These are phyloP conservation scores for Beauveria medogensis DNA, from an alignment of 2,329 filamentous ascomycete genomes.

Conservation along the genomic window DNA sequence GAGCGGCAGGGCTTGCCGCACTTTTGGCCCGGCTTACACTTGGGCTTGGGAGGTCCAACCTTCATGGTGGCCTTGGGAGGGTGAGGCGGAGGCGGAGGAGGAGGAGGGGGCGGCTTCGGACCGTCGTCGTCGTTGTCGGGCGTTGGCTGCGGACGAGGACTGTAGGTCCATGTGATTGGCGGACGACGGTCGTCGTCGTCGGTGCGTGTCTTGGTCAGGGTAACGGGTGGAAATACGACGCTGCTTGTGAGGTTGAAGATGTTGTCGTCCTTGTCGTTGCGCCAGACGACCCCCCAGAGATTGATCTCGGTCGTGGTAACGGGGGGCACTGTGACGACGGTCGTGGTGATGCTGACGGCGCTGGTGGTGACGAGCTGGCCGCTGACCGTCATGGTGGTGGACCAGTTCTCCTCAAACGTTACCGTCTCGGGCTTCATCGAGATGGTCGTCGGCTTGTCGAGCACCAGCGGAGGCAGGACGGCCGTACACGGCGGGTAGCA, in stretches of 20 bases:
- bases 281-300: background rate
- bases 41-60: background rate
- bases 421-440: background rate
- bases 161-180: background rate
- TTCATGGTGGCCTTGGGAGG: background rate
- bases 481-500: background rate
- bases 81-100: background rate
- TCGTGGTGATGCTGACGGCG: background rate
- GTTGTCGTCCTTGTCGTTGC: background rate
- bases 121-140: background rate
- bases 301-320: background rate
- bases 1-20: background rate
- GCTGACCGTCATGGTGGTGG: background rate
- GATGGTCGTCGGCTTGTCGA: background rate
- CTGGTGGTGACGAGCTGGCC: background rate
- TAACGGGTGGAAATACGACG: background rate
- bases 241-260: background rate
- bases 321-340: background rate
- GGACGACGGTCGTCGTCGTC: background rate
- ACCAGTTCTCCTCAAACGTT: background rate
- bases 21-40: background rate
- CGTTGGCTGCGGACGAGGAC: background rate
- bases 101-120: background rate
- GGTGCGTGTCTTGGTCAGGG: background rate
- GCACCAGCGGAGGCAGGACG: background rate